Percentiles rank a stretch among this genome's conserved stretches.
These are phyloP conservation scores for Xylaria sp. DNA, from an alignment of 2,329 filamentous ascomycete genomes.

Conservation along the genomic window DNA sequence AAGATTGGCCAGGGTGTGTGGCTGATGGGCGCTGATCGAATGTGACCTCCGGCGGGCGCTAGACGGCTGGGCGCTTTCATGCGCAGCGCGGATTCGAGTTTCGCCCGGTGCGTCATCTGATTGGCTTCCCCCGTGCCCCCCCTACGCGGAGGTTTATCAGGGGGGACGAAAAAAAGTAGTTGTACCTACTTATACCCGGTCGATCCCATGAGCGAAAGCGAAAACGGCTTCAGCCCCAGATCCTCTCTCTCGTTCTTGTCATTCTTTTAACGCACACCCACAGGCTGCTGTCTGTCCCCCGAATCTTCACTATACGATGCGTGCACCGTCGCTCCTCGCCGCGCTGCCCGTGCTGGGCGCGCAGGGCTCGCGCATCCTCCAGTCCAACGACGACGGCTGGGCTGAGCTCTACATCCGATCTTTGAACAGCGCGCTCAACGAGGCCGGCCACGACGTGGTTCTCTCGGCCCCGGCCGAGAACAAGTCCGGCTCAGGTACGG, in stretches of 20 bases:
- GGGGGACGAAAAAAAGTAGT: not conserved
- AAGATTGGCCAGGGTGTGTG: not conserved
- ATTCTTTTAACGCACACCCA: not conserved
- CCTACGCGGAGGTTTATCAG: not conserved
- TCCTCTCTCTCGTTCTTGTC: too few species aligned
- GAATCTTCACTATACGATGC: conserved; percentile 23
- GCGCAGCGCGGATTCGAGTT: not conserved
- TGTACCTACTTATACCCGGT: not conserved
- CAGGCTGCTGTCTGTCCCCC: too few species aligned
- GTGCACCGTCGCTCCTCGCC: conserved; percentile 16
- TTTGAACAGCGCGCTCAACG: conserved; percentile 58
- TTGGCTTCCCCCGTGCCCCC: not conserved
- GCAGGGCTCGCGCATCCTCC: conserved; percentile 56
- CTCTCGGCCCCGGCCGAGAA: conserved; percentile 69
- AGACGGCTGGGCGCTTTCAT: not conserved
- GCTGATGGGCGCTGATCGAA: not conserved
- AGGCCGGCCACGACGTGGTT: conserved; percentile 61
- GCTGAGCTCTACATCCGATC: conserved; percentile 67
- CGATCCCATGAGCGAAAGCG: not conserved
- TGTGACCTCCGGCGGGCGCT: not conserved
- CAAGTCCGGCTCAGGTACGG: conserved; percentile 62
- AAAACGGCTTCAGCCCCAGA: not conserved
- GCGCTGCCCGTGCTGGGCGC: conserved; percentile 19
- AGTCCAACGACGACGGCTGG: conserved; percentile 76
- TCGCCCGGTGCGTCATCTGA: not conserved